Conservation (phyloP, 768 basidiomycete genomes). For the Tulasnella sp. region DNA sequence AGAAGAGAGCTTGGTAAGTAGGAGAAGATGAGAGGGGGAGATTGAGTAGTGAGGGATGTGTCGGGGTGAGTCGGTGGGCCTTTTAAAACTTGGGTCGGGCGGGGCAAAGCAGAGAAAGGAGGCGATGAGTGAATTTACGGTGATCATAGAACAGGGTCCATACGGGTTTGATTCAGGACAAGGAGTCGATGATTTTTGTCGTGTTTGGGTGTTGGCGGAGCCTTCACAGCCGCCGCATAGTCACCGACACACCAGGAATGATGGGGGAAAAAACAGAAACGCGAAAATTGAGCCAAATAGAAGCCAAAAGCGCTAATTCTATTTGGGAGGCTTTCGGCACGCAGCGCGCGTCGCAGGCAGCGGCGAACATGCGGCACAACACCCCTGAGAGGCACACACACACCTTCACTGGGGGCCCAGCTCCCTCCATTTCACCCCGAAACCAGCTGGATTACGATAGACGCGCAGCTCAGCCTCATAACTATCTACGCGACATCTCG, state of each 20-base stretch:
- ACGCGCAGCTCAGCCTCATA: background rate
- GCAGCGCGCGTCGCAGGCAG: background rate
- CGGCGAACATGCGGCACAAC: constrained; percentile 4
- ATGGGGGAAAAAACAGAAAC: background rate
- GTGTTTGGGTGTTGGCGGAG: constrained; percentile 5
- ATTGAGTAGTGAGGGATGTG: constrained; percentile 13
- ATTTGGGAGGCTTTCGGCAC: background rate
- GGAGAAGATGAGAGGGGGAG: constrained; percentile 16
- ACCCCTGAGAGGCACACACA: background rate
- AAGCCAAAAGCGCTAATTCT: background rate
- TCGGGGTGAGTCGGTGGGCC: background rate
- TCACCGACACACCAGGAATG: background rate
- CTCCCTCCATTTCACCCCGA: background rate
- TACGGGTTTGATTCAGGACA: background rate
- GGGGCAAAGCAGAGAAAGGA: background rate
- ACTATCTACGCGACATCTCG: constrained; percentile 3
- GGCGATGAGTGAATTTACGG: constrained; percentile 4
- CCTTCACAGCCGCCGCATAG: constrained; percentile 13
- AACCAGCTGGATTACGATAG: background rate
- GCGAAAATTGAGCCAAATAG: background rate
- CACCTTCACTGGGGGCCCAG: background rate
- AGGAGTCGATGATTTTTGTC: background rate
- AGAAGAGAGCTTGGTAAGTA: background rate
- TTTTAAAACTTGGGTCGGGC: background rate
- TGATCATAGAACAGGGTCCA: background rate